Evolutionary conservation across 2,329 filamentous ascomycete genomes (phyloP).

Genomic region (Fusarium sp.): DNA sequence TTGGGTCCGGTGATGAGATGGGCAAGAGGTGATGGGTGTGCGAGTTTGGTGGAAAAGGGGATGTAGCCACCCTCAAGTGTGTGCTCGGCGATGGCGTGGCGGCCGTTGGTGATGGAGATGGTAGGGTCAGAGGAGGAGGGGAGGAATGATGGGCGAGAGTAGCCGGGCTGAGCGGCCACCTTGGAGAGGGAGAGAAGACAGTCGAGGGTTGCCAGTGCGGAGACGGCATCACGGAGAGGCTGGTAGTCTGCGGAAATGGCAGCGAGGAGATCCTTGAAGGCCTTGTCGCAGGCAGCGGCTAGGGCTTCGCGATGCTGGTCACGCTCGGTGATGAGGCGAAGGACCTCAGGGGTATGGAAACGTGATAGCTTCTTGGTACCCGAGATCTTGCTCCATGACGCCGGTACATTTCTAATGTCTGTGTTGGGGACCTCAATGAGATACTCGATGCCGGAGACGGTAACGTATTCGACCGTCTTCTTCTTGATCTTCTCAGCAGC

Average conservation of each 20-base stretch:
- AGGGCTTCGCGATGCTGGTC: conserved; percentile 96
- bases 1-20: conserved; percentile 96
- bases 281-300: conserved; percentile 88
- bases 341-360: conserved; percentile 93
- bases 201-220: conserved; percentile 87
- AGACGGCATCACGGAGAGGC: conserved; percentile 86
- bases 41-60: conserved; percentile 84
- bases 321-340: conserved; percentile 84
- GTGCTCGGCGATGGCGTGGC: conserved; percentile 97
- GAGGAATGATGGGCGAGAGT: conserved; percentile 79
- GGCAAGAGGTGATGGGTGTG: conserved; percentile 74
- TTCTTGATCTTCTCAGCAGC: conserved; percentile 80
- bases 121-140: conserved; percentile 72
- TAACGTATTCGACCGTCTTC: conserved; percentile 79
- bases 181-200: conserved; percentile 88
- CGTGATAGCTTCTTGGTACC: conserved; percentile 92
- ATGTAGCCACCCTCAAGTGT: conserved; percentile 88
- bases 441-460: conserved; percentile 91
- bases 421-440: conserved; percentile 90
- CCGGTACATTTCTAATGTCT: conserved; percentile 87
- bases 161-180: conserved; percentile 87
- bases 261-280: conserved; percentile 78
- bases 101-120: conserved; percentile 73
- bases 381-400: conserved; percentile 94
- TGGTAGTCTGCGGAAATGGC: conserved; percentile 89